Percentiles rank a stretch among this genome's conserved stretches.
Conservation (phyloP, 768 basidiomycete genomes). For the Terana coerulea region DNA sequence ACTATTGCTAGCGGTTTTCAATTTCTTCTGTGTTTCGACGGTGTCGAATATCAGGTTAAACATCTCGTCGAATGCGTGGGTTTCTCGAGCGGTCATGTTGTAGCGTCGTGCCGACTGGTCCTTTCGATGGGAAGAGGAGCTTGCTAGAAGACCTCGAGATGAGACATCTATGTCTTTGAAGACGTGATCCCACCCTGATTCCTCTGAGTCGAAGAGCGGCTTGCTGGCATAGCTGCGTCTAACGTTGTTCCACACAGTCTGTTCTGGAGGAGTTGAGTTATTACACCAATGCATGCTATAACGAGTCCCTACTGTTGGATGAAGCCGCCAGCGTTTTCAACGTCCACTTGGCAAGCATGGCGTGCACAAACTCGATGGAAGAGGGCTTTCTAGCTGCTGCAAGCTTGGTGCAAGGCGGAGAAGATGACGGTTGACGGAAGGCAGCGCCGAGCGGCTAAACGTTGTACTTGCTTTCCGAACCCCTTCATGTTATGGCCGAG, state of each 20-base stretch:
- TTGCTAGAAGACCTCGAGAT: slow-evolving; percentile 22
- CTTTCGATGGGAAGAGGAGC: slow-evolving; percentile 14
- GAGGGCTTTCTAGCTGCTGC: too few relatives aligned
- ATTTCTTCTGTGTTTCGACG: slow-evolving; percentile 28
- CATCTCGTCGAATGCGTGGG: slow-evolving; percentile 65
- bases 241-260: not conserved
- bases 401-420: too few relatives aligned
- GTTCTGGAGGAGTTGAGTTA: too few relatives aligned
- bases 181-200: slow-evolving; percentile 49
- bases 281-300: too few relatives aligned
- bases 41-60: slow-evolving; percentile 68
- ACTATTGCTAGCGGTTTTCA: too few relatives aligned
- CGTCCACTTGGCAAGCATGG: too few relatives aligned
- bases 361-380: too few relatives aligned
- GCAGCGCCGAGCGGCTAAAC: not conserved
- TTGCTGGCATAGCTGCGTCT: not conserved
- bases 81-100: slow-evolving; percentile 66
- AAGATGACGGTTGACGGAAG: not conserved
- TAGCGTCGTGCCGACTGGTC: slow-evolving; percentile 33
- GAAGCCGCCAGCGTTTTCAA: too few relatives aligned
- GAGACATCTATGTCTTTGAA: slow-evolving; percentile 42
- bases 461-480: not conserved
- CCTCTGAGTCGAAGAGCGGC: slow-evolving; percentile 26
- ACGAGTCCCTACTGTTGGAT: too few relatives aligned
- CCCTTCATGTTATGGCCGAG: too few relatives aligned